These are phyloP conservation scores for Phaeodactylum tricornutum DNA, from an alignment of 108 stramenopile species.

Conservation along the genomic window DNA sequence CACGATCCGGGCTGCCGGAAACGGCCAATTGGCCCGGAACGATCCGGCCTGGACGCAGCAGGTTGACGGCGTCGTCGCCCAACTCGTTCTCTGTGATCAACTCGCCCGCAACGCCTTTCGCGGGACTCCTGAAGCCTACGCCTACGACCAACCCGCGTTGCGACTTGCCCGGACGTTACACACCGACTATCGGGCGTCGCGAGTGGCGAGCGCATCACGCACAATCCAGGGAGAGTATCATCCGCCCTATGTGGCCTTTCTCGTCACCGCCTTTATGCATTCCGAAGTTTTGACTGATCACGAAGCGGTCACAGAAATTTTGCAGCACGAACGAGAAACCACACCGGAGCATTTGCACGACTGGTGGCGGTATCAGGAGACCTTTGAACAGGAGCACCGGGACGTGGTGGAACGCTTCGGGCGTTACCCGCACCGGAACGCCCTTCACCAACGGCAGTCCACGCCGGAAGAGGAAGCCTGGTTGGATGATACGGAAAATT, in stretches of 20 bases:
- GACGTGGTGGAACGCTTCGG: slow-evolving; percentile 55
- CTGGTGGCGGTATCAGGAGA: neutral
- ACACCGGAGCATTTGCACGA: neutral
- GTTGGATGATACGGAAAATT: slow-evolving; percentile 27
- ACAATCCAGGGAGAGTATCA: slow-evolving; percentile 8
- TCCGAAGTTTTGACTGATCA: slow-evolving; percentile 31
- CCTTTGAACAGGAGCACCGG: slow-evolving; percentile 29
- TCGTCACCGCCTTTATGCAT: slow-evolving; percentile 42
- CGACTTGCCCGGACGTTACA: slow-evolving; percentile 1
- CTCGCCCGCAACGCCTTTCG: slow-evolving; percentile 57
- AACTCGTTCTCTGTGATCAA: slow-evolving; percentile 55
- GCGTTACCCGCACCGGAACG: slow-evolving; percentile 63
- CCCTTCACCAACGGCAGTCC: slow-evolving; percentile 21
- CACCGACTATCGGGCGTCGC: slow-evolving; percentile 7
- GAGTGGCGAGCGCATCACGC: slow-evolving; percentile 1
- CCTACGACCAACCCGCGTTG: slow-evolving; percentile 33
- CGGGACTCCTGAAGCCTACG: slow-evolving; percentile 45
- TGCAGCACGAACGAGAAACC: neutral
- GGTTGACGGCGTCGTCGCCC: slow-evolving; percentile 32
- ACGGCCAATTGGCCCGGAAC: neutral
- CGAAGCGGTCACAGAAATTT: slow-evolving; percentile 1
- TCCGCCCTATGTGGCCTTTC: slow-evolving; percentile 16
- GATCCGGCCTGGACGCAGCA: slow-evolving; percentile 15
- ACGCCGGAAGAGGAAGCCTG: slow-evolving; percentile 49
- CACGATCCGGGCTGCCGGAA: slow-evolving; percentile 12